These are phyloP conservation scores for Debaryomyces udenii DNA, from an alignment of 1,139 yeast genomes.

Conservation along the genomic window DNA sequence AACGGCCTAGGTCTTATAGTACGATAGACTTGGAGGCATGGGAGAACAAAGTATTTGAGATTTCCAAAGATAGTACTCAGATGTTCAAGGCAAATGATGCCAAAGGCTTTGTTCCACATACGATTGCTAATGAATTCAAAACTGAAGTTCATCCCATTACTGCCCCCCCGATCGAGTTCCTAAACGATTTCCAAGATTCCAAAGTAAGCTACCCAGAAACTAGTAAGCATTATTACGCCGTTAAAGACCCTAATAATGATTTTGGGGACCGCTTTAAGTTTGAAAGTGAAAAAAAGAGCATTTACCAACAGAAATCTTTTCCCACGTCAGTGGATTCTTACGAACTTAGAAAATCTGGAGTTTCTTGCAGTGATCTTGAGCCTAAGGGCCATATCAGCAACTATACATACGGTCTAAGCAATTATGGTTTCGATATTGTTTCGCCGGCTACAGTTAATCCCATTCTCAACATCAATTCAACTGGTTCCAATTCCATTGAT, in stretches of 20 bases:
- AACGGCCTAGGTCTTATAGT: slow-evolving; percentile 4
- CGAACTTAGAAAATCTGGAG: not conserved
- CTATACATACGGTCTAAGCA: slow-evolving; percentile 1
- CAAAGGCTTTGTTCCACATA: not conserved
- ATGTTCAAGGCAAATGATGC: not conserved
- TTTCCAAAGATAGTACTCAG: not conserved
- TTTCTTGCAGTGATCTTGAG: not conserved
- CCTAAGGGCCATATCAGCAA: not conserved
- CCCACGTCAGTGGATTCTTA: not conserved
- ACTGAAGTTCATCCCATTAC: not conserved
- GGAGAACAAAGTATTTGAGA: not conserved
- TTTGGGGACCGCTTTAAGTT: not conserved
- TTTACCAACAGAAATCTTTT: not conserved
- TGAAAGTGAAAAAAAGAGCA: not conserved
- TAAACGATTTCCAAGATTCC: not conserved
- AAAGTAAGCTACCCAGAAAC: not conserved
- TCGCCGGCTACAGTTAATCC: slow-evolving; percentile 2
- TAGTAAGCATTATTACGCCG: not conserved
- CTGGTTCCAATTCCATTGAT: not conserved
- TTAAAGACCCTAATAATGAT: not conserved
- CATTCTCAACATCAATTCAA: not conserved
- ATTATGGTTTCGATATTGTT: not conserved
- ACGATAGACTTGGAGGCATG: not conserved
- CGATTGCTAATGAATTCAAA: not conserved
- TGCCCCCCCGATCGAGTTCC: not conserved